A percentile compares a stretch with the other conserved stretches of the same genome.
Evolutionary conservation across 495 filamentous ascomycete genomes (phyloP).

Genomic region (Jackrogersella minutella): DNA sequence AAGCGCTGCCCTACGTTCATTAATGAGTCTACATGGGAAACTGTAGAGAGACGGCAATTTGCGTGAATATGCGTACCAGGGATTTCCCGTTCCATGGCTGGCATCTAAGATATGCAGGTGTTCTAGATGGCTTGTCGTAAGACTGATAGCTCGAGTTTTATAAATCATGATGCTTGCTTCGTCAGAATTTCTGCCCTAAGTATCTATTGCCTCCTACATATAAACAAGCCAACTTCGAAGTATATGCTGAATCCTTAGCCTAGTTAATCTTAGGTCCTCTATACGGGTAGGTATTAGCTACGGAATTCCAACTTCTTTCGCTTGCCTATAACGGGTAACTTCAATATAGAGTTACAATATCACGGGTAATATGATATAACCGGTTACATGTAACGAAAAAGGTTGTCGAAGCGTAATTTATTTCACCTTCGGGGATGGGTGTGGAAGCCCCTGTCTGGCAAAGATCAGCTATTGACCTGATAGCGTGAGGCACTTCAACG

Average conservation of each 20-base stretch:
- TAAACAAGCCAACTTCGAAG: neutral
- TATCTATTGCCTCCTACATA: neutral
- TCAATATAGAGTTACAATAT: neutral
- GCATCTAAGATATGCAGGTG: neutral
- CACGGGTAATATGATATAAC: neutral
- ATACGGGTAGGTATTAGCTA: too few species aligned
- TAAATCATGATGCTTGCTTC: neutral
- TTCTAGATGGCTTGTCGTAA: neutral
- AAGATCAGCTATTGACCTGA: constrained; percentile 7
- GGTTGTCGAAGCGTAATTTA: neutral
- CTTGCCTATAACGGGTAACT: neutral
- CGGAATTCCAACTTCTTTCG: too few species aligned
- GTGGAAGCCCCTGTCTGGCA: constrained; percentile 3
- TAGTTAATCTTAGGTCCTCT: neutral
- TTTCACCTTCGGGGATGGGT: neutral
- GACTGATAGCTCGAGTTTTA: neutral
- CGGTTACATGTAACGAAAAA: neutral
- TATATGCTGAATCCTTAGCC: neutral
- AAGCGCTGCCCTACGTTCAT: constrained; percentile 16
- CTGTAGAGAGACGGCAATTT: neutral
- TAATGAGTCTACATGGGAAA: constrained; percentile 1
- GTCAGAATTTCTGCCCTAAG: neutral
- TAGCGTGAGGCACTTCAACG: constrained; percentile 13
- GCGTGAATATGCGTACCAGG: constrained; percentile 1
- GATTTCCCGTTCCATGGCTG: neutral